Evolutionary conservation across 2,329 filamentous ascomycete genomes (phyloP), one percentile per base, ranked within the genome.

Genomic region (Fusarium circinatum): DNA sequence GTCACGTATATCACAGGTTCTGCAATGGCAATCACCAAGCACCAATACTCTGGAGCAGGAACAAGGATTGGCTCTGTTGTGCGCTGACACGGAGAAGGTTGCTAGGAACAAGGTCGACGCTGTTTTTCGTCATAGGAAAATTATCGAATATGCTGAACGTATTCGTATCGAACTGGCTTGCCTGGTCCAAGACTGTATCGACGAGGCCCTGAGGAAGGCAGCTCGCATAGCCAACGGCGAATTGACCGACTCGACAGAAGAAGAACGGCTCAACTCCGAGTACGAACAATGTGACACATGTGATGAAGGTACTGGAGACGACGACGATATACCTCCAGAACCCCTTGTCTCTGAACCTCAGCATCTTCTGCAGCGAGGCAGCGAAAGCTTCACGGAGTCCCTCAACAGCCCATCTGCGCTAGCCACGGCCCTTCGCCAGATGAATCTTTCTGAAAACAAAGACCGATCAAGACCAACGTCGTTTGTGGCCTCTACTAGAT

Each of bases 21-120:
- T 97, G 75, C 95, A 98, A 80, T 99, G 97, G 96, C 95, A 98
- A 79, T 98, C 96, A 10, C 96, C 96, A 2, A 95, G 94, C 77
- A 93, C 92, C 56, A 96, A 96, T 78, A 96, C 95, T 0, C 84
- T 98, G 22, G 96, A 99, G 71, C 95, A 98, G 80, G 96, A 98
- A 80, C 94, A 97, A 79, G 96, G 96, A 0, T 85, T 99, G 30
- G 92, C 94, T 42, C 83, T 95, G 32, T 85, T 99, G n/a, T 98
- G 95, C 80, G 89, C 93, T 20, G 96, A 99, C 79, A 98, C 95
- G 0, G 94, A 96, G 80, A 91, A 89, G 78, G 89, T 94, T 44
- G 93, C 95, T 32, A 94, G 91, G 78, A 89, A 93, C 49, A 99
- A 99, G 81, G 94, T 98, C 4, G 96, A 99, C 78, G 94, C 96